Evolutionary conservation across 2,329 filamentous ascomycete genomes (phyloP).

Genomic region (Trichocomaceae sp.): DNA sequence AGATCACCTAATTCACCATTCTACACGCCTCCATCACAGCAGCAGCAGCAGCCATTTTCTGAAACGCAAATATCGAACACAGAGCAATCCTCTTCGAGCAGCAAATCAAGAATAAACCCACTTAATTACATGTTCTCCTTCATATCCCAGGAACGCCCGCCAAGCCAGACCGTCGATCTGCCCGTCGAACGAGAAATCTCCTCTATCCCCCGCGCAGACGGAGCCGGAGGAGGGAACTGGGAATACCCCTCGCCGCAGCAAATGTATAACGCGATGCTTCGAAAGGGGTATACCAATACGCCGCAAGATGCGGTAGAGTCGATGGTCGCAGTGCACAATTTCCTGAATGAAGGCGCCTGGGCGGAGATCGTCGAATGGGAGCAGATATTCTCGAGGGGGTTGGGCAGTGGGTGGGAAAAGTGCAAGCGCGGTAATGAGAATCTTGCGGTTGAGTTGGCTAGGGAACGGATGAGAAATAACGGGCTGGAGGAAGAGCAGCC

Average conservation of each 20-base stretch:
- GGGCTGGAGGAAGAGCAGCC: slow-evolving; percentile 48
- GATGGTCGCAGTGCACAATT: slow-evolving; percentile 98
- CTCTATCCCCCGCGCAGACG: slow-evolving; percentile 79
- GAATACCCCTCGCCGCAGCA: slow-evolving; percentile 98
- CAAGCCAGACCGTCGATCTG: slow-evolving; percentile 65
- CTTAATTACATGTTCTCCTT: slow-evolving; percentile 95
- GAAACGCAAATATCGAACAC: slow-evolving; percentile 27
- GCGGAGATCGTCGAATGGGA: slow-evolving; percentile 93
- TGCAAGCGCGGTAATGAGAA: slow-evolving; percentile 70
- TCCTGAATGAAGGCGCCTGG: slow-evolving; percentile 96
- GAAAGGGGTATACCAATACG: slow-evolving; percentile 93
- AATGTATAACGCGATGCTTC: slow-evolving; percentile 97
- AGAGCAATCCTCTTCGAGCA: slow-evolving; percentile 34
- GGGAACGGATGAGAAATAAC: slow-evolving; percentile 37
- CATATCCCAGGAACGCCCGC: slow-evolving; percentile 71
- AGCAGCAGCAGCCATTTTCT: slow-evolving; percentile 20
- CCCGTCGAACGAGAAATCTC: slow-evolving; percentile 76
- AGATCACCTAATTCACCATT: slow-evolving; percentile 46
- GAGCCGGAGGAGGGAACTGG: slow-evolving; percentile 66
- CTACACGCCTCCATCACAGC: slow-evolving; percentile 30
- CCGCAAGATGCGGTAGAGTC: slow-evolving; percentile 87
- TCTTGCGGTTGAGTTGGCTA: slow-evolving; percentile 49
- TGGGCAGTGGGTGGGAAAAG: slow-evolving; percentile 64
- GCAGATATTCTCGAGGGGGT: slow-evolving; percentile 68
- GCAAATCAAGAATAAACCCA: slow-evolving; percentile 61